Percentiles rank a stretch among this genome's conserved stretches.
Evolutionary conservation across 1,284 basidiomycete species (phyloP).

Genomic region (Tilletia setariae): DNA sequence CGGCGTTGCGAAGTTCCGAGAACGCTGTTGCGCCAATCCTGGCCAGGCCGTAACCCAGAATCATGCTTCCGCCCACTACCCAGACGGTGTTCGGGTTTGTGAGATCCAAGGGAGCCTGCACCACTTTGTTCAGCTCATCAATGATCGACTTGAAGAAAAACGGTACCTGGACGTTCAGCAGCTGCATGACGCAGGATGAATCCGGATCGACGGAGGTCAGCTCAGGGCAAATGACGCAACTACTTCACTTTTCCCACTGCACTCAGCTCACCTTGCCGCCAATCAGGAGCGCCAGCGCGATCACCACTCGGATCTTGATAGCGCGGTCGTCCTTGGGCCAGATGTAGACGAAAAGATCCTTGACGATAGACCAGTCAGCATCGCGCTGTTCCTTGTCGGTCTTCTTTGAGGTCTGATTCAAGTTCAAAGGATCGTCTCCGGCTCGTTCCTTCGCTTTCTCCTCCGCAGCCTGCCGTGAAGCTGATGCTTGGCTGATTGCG

Average conservation of each 20-base stretch:
- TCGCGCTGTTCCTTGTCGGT: slow-evolving; percentile 37
- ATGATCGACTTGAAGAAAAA: slow-evolving; percentile 90
- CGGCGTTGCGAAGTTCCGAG: slow-evolving; percentile 86
- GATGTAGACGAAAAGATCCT: slow-evolving; percentile 60
- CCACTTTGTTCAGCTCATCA: slow-evolving; percentile 70
- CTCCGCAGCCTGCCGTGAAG: background rate
- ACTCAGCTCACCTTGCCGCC: slow-evolving; percentile 70
- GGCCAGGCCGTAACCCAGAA: slow-evolving; percentile 87
- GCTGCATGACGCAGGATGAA: slow-evolving; percentile 54
- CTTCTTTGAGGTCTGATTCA: slow-evolving; percentile 32
- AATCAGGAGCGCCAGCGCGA: slow-evolving; percentile 77
- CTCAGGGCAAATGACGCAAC: too few species aligned
- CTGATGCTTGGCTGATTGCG: slow-evolving; percentile 7
- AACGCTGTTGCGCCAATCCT: slow-evolving; percentile 85
- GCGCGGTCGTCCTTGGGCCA: slow-evolving; percentile 62
- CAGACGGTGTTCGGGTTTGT: slow-evolving; percentile 76
- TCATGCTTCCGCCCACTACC: slow-evolving; percentile 81
- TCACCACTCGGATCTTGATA: slow-evolving; percentile 69
- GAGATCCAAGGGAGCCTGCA: slow-evolving; percentile 63
- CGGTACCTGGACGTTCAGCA: slow-evolving; percentile 95
- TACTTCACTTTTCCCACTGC: too few species aligned
- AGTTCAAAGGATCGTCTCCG: slow-evolving; percentile 40
- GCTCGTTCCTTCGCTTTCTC: slow-evolving; percentile 28
- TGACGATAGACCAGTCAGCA: slow-evolving; percentile 61
- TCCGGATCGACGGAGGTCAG: background rate